Percentiles rank a stretch among this genome's conserved stretches.
These are phyloP conservation scores for Orychophragmus violaceus DNA, from an alignment of 345 rosid genomes.

Conservation along the genomic window DNA sequence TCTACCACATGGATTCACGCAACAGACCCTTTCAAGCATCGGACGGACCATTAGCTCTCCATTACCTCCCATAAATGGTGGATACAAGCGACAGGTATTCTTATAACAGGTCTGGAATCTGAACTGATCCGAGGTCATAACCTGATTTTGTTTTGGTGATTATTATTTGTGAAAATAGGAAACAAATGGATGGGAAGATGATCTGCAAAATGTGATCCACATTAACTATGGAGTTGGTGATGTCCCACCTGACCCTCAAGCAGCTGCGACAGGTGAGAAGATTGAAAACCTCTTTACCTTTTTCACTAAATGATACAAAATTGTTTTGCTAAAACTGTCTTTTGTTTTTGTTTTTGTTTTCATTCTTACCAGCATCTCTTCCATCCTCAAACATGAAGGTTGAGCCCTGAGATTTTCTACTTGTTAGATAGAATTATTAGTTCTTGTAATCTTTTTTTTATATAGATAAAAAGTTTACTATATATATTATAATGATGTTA, in stretches of 20 bases:
- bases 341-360: background rate
- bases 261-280: conserved; percentile 21
- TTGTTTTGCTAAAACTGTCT: background rate
- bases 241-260: conserved; percentile 38
- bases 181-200: conserved; percentile 76
- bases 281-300: background rate
- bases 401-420: conserved; percentile 26
- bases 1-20: conserved; percentile 62
- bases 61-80: conserved; percentile 41
- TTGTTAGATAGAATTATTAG: conserved; percentile 23
- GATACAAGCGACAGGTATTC: conserved; percentile 76
- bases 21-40: conserved; percentile 46
- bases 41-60: conserved; percentile 50
- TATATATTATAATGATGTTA: conserved; percentile 30
- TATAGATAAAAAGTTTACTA: background rate
- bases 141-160: conserved; percentile 1
- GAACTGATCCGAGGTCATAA: background rate
- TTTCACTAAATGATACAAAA: background rate
- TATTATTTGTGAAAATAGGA: conserved; percentile 31
- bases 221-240: conserved; percentile 55
- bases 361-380: conserved; percentile 27
- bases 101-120: background rate
- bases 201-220: conserved; percentile 78
- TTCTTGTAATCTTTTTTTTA: conserved; percentile 15
- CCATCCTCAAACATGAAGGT: conserved; percentile 33